Base-by-base conservation (phyloP, 2,329 filamentous ascomycete genomes). In the Clonostachys sp. region DNA sequence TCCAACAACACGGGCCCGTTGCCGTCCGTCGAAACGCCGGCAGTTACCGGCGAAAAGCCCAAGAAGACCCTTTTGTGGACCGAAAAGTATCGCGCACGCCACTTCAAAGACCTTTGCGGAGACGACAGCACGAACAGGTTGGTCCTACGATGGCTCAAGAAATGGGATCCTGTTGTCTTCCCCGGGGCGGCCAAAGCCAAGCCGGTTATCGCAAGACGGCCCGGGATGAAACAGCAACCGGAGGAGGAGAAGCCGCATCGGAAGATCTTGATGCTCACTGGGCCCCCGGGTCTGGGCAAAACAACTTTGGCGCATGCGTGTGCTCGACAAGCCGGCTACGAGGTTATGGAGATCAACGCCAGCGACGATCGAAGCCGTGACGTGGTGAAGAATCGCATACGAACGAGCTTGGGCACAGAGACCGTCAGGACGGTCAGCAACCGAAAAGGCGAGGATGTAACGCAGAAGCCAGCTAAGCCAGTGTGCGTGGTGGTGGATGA, bases 261-360 rank as follows among this genome's bases (percentile, higher is more conserved):
- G 51, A 97, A 96, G 64, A 90, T 99, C 8, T 69, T 99, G 12
- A 79, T 99, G 59, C 72, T 99, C 14, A 91, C 92, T 1, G 95
- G 94, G 0, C 91, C 94, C 1, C 94, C 94, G 0, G 94, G 94
- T 3, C 73, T 99, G 12, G 94, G 94, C 30, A 99, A 99, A 72
- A 99, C 94, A 0, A 99, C 94, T 0, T 67, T 99, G 43, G 94
- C 94, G 2, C 94, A 99, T 66, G 94, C 99, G 0, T 97, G 94
- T 62, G 95, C 95, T 1, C 85, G 78, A 55, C 94, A 99, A 67
- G 94, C 94, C 6, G 94, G 94, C 1, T 99, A 99, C 58, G 94
- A 97, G 59, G 88, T 95, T 2, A 80, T 97, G 61, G 94, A 99
- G 63, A 95, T 99, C 68, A 99, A 99, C 58, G 94, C 95, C 9